Conservation (phyloP, 192 early-diverging fungal species). For the Chytriomyces confervae region DNA sequence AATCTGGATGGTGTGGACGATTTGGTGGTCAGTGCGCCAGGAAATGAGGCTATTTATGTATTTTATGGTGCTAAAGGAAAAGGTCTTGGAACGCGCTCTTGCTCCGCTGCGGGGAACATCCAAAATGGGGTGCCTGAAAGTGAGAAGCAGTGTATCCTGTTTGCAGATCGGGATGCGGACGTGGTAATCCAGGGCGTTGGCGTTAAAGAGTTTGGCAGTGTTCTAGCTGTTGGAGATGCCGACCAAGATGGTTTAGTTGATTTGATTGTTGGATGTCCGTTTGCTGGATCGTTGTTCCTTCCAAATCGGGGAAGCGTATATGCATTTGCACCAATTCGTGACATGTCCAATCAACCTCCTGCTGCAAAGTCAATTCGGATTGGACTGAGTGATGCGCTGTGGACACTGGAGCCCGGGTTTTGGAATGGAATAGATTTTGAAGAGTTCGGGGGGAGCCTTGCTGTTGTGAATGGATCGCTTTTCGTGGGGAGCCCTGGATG, state of each 20-base stretch:
- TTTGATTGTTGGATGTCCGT: slow-evolving; percentile 34
- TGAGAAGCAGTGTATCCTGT: background rate
- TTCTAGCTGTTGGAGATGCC: slow-evolving; percentile 24
- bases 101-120: background rate
- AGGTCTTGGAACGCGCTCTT: background rate
- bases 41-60: slow-evolving; percentile 26
- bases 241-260: slow-evolving; percentile 23
- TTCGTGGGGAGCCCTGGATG: slow-evolving; percentile 31
- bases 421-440: background rate
- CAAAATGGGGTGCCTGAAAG: background rate
- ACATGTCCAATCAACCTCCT: too few relatives aligned
- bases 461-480: background rate
- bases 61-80: slow-evolving; percentile 24
- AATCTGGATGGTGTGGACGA: slow-evolving; percentile 90
- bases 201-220: slow-evolving; percentile 16
- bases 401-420: background rate
- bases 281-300: background rate
- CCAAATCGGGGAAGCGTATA: slow-evolving; percentile 29
- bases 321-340: slow-evolving; percentile 13
- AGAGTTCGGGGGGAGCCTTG: slow-evolving; percentile 25
- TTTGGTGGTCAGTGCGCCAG: slow-evolving; percentile 73
- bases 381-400: slow-evolving; percentile 9
- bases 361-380: background rate
- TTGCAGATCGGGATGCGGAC: slow-evolving; percentile 21
- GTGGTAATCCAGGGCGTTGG: slow-evolving; percentile 21